Evolutionary conservation across 768 basidiomycete genomes (phyloP).

Genomic region (Cytidiella melzeri): DNA sequence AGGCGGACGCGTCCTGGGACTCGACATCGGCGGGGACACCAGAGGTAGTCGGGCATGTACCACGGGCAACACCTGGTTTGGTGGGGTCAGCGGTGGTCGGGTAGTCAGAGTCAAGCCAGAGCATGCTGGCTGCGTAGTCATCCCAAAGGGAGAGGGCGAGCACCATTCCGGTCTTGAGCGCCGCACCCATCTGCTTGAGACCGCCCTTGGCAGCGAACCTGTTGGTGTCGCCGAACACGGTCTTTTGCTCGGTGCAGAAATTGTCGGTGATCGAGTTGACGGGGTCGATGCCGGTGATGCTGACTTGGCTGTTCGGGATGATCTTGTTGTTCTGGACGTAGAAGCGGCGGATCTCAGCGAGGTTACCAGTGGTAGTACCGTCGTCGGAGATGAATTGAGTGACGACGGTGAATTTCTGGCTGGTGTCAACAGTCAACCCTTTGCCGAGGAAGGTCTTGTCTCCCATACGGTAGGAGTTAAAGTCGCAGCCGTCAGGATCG

Average conservation of each 20-base stretch:
- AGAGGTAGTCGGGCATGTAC: constrained; percentile 42
- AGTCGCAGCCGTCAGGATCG: constrained; percentile 55
- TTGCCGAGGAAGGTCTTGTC: constrained; percentile 40
- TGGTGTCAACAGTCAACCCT: constrained; percentile 46
- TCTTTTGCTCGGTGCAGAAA: constrained; percentile 43
- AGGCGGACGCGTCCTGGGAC: constrained; percentile 30
- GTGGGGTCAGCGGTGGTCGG: constrained; percentile 21
- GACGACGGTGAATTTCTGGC: constrained; percentile 46
- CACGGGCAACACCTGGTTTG: constrained; percentile 41
- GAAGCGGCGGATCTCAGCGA: constrained; percentile 47
- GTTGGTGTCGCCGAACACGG: constrained; percentile 38
- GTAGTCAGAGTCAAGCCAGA: constrained; percentile 25
- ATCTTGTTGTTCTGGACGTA: constrained; percentile 50
- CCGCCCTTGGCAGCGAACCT: constrained; percentile 37
- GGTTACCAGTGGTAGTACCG: constrained; percentile 39
- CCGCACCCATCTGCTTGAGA: constrained; percentile 28
- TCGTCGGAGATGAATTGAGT: constrained; percentile 49
- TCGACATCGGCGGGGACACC: constrained; percentile 42
- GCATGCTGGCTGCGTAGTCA: constrained; percentile 39
- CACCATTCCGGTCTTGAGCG: constrained; percentile 39
- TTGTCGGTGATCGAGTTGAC: constrained; percentile 43
- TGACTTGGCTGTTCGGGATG: constrained; percentile 43
- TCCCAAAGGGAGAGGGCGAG: constrained; percentile 49
- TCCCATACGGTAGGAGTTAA: constrained; percentile 57
- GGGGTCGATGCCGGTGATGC: constrained; percentile 36